phyloP scores from a whole-genome alignment of 495 filamentous ascomycete genomes.

The Penicillium maclennaniae region DNA sequence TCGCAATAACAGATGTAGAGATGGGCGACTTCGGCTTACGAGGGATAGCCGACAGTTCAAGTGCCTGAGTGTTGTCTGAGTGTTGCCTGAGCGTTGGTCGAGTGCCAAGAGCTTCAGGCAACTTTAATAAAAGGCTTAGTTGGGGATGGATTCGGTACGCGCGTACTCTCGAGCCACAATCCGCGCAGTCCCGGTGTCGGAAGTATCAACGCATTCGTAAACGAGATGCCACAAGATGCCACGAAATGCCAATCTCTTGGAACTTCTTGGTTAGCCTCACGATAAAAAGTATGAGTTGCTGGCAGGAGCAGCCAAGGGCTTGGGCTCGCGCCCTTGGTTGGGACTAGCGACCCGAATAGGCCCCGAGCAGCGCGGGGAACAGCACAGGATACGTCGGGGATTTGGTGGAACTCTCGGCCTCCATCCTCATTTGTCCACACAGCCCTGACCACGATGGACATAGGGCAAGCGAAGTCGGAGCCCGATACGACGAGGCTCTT shows the following conservation, averaged over 20 bases:
- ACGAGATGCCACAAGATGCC: background rate
- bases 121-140: background rate
- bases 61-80: background rate
- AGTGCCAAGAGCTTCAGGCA: background rate
- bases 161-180: background rate
- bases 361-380: background rate
- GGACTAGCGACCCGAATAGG: background rate
- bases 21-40: background rate
- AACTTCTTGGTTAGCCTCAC: background rate
- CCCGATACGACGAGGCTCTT: conserved; percentile 10
- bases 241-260: background rate
- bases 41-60: background rate
- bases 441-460: background rate
- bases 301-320: conserved; percentile 6
- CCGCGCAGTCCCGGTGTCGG: background rate
- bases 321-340: conserved; percentile 3
- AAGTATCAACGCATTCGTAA: background rate
- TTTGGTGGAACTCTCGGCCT: conserved; percentile 3
- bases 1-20: conserved; percentile 5
- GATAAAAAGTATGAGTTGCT: background rate
- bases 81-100: background rate
- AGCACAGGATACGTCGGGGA: background rate
- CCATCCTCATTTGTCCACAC: background rate
- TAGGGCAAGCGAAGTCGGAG: conserved; percentile 23
- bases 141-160: background rate